These are phyloP conservation scores for Pontederia crassipes DNA, from an alignment of 176 grass and related monocot genomes.

Conservation along the genomic window DNA sequence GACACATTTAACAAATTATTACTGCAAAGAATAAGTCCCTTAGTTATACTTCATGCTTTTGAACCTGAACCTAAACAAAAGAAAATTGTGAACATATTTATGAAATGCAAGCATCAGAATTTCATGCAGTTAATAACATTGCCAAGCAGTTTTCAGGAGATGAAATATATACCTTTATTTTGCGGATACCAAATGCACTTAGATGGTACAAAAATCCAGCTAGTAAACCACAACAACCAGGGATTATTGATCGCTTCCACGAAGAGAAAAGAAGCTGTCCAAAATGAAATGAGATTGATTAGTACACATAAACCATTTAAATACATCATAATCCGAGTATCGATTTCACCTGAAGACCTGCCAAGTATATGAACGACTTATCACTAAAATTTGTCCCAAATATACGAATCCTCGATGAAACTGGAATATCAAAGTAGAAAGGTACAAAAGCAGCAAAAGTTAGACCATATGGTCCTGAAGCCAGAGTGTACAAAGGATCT, in stretches of 20 bases:
- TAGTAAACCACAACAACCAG: slow-evolving; percentile 72
- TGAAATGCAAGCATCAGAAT: too few species aligned
- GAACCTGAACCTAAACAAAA: too few species aligned
- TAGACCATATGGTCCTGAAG: slow-evolving; percentile 84
- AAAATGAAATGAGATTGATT: too few species aligned
- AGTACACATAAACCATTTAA: too few species aligned
- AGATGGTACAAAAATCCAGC: slow-evolving; percentile 69
- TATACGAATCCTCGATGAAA: slow-evolving; percentile 69
- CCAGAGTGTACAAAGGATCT: slow-evolving; percentile 52
- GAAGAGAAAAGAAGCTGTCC: slow-evolving; percentile 77
- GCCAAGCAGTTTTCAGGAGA: background rate
- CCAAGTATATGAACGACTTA: slow-evolving; percentile 91
- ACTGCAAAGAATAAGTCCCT: too few species aligned
- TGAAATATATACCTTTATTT: slow-evolving; percentile 49
- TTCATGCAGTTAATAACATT: too few species aligned
- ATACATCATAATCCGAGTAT: slow-evolving; percentile 4
- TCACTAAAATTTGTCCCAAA: slow-evolving; percentile 56
- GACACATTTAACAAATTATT: too few species aligned
- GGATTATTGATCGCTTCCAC: slow-evolving; percentile 61
- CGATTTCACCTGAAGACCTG: slow-evolving; percentile 70
- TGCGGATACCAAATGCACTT: slow-evolving; percentile 77
- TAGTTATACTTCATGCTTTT: too few species aligned
- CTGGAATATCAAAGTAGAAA: slow-evolving; percentile 91
- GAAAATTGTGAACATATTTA: too few species aligned
- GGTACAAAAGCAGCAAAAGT: slow-evolving; percentile 90